Conservation (phyloP, 768 basidiomycete genomes). For the Antrodiella citrinella region DNA sequence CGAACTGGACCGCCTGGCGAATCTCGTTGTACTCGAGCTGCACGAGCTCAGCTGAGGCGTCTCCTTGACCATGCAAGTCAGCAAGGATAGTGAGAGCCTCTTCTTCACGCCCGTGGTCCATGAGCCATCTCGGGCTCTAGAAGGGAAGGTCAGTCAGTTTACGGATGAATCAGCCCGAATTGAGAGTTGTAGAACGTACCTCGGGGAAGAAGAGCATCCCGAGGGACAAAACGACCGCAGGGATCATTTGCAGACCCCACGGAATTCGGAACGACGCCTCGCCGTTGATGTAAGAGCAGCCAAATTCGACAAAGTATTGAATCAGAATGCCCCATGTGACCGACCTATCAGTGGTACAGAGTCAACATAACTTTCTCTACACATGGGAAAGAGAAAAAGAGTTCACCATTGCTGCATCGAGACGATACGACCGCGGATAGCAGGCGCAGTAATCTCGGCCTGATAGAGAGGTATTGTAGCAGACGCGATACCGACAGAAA, state of each 20-base stretch:
- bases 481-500: conserved; percentile 60
- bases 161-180: background rate
- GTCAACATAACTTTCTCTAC: background rate
- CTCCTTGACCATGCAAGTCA: conserved; percentile 63
- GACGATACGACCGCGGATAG: conserved; percentile 68
- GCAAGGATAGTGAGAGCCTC: conserved; percentile 72
- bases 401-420: conserved; percentile 63
- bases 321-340: conserved; percentile 75
- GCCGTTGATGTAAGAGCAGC: conserved; percentile 65
- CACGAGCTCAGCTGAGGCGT: conserved; percentile 50
- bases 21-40: conserved; percentile 67
- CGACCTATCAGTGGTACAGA: conserved; percentile 13
- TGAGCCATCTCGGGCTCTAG: conserved; percentile 53
- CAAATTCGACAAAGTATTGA: conserved; percentile 71
- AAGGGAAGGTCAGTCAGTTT: background rate
- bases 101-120: conserved; percentile 50
- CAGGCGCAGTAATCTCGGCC: conserved; percentile 61
- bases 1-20: conserved; percentile 45
- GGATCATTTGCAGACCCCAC: conserved; percentile 75
- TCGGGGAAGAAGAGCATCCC: conserved; percentile 68
- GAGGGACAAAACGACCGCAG: conserved; percentile 56
- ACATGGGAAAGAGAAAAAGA: background rate
- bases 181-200: conserved; percentile 5
- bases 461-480: conserved; percentile 69
- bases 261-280: conserved; percentile 72